phyloP scores from a whole-genome alignment of 805 yeast genomes.

The Debaryomyces maramus region DNA sequence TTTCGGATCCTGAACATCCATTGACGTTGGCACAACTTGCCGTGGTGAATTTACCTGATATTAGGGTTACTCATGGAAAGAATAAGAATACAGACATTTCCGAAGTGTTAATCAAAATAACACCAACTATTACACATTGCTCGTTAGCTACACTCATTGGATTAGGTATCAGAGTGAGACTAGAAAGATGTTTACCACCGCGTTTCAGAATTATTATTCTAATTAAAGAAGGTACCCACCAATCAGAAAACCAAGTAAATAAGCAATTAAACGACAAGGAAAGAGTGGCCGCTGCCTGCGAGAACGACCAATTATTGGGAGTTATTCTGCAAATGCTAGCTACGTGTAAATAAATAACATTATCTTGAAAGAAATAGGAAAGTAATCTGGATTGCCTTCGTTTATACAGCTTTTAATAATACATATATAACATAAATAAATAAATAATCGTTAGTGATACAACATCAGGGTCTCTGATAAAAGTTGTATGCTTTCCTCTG shows the following conservation, averaged over 20 bases:
- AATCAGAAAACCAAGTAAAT: slow-evolving; percentile 92
- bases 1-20: slow-evolving; percentile 98
- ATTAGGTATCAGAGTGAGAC: slow-evolving; percentile 85
- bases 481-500: slow-evolving; percentile 15
- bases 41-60: slow-evolving; percentile 84
- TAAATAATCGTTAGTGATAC: not conserved
- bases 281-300: slow-evolving; percentile 98
- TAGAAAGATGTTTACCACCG: slow-evolving; percentile 85
- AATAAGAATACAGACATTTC: slow-evolving; percentile 48
- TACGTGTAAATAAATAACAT: slow-evolving; percentile 61
- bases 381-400: too few relatives aligned
- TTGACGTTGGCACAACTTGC: slow-evolving; percentile 90
- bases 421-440: slow-evolving; percentile 1
- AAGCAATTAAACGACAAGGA: slow-evolving; percentile 97
- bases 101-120: slow-evolving; percentile 76
- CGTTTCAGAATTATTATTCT: slow-evolving; percentile 77
- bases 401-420: not conserved
- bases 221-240: slow-evolving; percentile 90
- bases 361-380: not conserved
- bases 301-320: slow-evolving; percentile 83
- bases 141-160: slow-evolving; percentile 95
- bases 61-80: slow-evolving; percentile 62
- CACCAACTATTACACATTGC: slow-evolving; percentile 98
- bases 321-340: slow-evolving; percentile 93
- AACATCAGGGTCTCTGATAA: not conserved